A percentile compares a stretch with the other conserved stretches of the same genome.
phyloP scores from a whole-genome alignment of 2,329 filamentous ascomycete genomes.

The Diplodia mutila region DNA sequence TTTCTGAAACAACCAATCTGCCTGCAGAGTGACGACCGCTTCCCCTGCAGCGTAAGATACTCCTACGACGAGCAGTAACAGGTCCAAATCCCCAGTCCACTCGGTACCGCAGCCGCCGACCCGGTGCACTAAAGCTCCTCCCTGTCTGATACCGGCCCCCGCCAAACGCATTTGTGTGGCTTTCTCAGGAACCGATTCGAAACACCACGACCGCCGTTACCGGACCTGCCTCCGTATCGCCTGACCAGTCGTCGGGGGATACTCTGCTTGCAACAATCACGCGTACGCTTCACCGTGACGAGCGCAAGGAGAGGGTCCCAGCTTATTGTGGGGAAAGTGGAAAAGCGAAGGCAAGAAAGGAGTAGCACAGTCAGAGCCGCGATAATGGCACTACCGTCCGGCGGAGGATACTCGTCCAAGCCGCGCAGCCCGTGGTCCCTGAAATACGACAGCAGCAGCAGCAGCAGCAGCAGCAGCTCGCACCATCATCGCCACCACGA shows the following conservation, averaged over 20 bases:
- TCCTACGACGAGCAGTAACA: background rate
- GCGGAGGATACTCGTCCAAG: background rate
- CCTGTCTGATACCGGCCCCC: background rate
- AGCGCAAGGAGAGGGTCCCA: too few species aligned
- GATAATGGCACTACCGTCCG: background rate
- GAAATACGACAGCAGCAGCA: background rate
- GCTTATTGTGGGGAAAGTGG: background rate
- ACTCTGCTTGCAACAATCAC: background rate
- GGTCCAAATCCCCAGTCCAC: background rate
- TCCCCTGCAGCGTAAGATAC: background rate
- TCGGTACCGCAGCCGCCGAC: background rate
- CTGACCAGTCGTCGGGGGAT: background rate
- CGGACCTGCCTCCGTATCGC: background rate
- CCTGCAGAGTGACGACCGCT: background rate
- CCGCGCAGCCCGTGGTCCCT: constrained; percentile 5
- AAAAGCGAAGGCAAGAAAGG: background rate
- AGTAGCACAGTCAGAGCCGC: background rate
- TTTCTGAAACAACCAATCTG: background rate
- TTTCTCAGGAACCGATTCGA: background rate
- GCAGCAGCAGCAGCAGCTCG: background rate
- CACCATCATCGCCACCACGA: background rate
- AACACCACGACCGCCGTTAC: background rate
- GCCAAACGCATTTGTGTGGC: background rate
- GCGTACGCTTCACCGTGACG: too few species aligned
- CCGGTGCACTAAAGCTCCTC: background rate